Percentiles rank a stretch among this genome's conserved stretches.
Conservation (phyloP, 495 filamentous ascomycete species). For the Penicillium ochrochloron region DNA sequence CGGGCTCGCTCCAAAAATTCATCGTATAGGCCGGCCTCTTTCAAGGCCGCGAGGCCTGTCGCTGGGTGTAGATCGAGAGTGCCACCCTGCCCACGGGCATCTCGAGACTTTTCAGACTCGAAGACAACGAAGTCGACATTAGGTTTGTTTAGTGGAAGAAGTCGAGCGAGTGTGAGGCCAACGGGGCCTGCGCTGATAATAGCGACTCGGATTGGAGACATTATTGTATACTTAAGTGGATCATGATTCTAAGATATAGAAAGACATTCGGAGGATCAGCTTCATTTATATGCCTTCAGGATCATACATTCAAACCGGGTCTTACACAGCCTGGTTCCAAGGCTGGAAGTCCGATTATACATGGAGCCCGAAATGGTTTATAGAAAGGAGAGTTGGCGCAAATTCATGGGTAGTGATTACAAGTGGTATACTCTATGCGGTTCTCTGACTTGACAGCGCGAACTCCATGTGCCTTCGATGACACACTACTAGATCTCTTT, state of each 20-base stretch:
- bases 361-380: neutral
- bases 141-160: slow-evolving; percentile 50
- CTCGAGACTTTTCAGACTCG: slow-evolving; percentile 48
- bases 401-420: neutral
- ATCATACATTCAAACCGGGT: neutral
- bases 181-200: slow-evolving; percentile 55
- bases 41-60: slow-evolving; percentile 55
- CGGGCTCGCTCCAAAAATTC: slow-evolving; percentile 51
- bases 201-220: slow-evolving; percentile 33
- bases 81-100: slow-evolving; percentile 50
- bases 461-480: neutral
- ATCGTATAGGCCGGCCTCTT: slow-evolving; percentile 53
- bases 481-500: neutral
- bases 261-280: neutral
- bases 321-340: neutral
- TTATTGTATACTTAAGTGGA: neutral
- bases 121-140: slow-evolving; percentile 45
- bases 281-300: neutral
- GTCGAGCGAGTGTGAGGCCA: slow-evolving; percentile 56
- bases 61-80: slow-evolving; percentile 59
- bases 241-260: neutral
- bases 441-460: neutral
- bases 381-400: neutral
- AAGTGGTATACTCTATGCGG: neutral
- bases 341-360: neutral